These are phyloP conservation scores for Sclerotinia sclerotiorum DNA, from an alignment of 2,329 filamentous ascomycete species.

Conservation along the genomic window DNA sequence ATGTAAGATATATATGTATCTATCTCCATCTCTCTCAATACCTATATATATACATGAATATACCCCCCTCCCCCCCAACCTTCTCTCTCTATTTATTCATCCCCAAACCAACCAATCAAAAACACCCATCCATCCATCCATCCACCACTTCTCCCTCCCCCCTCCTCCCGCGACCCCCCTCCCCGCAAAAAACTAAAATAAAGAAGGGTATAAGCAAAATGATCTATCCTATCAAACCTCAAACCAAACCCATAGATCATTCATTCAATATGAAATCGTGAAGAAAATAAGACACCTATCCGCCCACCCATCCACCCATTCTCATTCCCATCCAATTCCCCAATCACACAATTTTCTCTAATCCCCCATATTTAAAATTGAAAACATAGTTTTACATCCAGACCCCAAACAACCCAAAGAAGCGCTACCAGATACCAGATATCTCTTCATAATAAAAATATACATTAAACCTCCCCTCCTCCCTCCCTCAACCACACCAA, in stretches of 20 bases:
- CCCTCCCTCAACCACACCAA: too few species aligned
- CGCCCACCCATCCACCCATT: not conserved
- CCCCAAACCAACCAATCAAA: not conserved
- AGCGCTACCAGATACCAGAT: not conserved
- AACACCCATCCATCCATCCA: too few species aligned
- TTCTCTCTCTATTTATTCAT: not conserved
- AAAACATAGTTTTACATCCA: not conserved
- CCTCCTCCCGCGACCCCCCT: not conserved
- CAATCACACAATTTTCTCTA: not conserved
- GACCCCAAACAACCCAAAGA: not conserved
- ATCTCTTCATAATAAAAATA: slow-evolving; percentile 13
- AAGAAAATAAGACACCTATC: not conserved
- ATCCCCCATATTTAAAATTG: not conserved
- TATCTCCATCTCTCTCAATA: too few species aligned
- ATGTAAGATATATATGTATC: too few species aligned
- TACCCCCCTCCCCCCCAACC: too few species aligned
- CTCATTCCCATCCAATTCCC: not conserved
- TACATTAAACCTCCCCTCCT: not conserved
- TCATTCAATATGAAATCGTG: not conserved
- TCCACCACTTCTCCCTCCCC: not conserved
- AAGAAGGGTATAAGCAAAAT: slow-evolving; percentile 1
- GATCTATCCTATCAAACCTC: too few species aligned
- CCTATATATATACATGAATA: too few species aligned
- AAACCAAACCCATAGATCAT: not conserved
- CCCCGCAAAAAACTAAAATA: not conserved